Base-by-base conservation (phyloP, 1,139 yeast species). In the Hyphopichia buzzinii region DNA sequence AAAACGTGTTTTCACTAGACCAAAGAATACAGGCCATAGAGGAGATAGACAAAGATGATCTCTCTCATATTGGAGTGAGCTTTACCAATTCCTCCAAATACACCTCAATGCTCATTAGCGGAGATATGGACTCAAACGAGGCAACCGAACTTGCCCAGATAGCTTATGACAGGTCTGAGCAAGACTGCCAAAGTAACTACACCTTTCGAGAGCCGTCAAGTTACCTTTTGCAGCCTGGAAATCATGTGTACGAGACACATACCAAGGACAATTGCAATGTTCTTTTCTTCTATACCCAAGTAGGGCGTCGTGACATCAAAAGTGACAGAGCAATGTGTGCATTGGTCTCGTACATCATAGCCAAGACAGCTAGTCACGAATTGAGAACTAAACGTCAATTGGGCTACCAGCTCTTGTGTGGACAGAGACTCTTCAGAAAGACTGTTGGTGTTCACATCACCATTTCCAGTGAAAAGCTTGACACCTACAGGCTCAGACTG, bases 361-460 rank as follows among this genome's bases (percentile, higher is more conserved):
- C 71, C 0, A 47, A 62, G 7, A 55, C 64, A 5, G 59, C 76
- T n/a, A 54, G 59, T 1, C 55, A 67, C 3, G 77, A 73, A 38
- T 56, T 82, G 15, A 59, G 88, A 44, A 65, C 64, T 15, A 70
- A 67, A 39, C 69, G 66, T 37, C 83, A 79, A 29, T 33, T 62
- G 12, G 72, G 69, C 0, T 67, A 67, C 50, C 62, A 70, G 6
- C 75, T 80, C 0, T 44, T 70, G 4, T 73, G 79, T 29, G 87
- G 87, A 0, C 39, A 69, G n/a, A 59, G 83, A 42, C 49, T 72
- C 1, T 56, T 77, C 26, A 58, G 80, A 37, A 62, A 67, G 14
- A 70, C 79, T 0, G 51, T 74, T n/a, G 90, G 90, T 1, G 37
- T 79, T 2, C 79, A 74, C 44, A 55, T 83, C 6, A 67, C 76